Base-by-base conservation (phyloP, 1,139 yeast genomes). In the Suhomyces coccinellae region DNA sequence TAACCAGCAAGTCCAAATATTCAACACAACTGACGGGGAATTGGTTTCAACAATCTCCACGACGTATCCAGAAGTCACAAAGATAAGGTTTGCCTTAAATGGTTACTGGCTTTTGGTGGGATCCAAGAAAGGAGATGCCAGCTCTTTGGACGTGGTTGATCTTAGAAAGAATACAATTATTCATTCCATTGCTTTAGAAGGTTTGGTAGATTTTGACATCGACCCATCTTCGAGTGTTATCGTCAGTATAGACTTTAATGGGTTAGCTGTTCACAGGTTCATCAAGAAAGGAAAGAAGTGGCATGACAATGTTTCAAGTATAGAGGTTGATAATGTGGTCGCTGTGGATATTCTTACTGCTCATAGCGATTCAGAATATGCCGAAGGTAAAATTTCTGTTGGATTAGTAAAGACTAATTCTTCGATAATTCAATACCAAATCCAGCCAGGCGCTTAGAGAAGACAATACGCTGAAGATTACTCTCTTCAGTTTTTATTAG, bases 51-150 rank as follows among this genome's bases (percentile, higher is more conserved):
- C 68, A 1, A 57, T 80, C n/a, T 51, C 54, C 3, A 52, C 65
- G 3, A 56, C 54, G 9, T 54, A 60, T 27, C 54, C 61, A 0
- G 43, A 48, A 1, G 69, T 82, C 6, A 54, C 63, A 6, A 63
- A 68, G 16, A 55, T 85, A 1, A 58, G 62, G 39, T 86, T 86
- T 66, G 84, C 86, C 8, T 68, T 75, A 24, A 86, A 86, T 57
- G 95, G 95, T 5, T 85, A 83, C 62, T 84, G 89, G 85, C 62
- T 85, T 43, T 68, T 59, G 29, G 61, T 58, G 12, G 52, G 55
- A 8, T 52, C 62, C 20, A 33, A 46, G 2, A 48, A 51, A 1
- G 57, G 51, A 14, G 53, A 49, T 4, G 45, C 48, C 10, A 47
- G 60, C 7, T 45, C 71, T 3, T 57, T 74, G n/a, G 75, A 77